Percentiles rank a stretch among this genome's conserved stretches.
Evolutionary conservation across 805 yeast genomes (phyloP).

Genomic region (Candida insectorum): DNA sequence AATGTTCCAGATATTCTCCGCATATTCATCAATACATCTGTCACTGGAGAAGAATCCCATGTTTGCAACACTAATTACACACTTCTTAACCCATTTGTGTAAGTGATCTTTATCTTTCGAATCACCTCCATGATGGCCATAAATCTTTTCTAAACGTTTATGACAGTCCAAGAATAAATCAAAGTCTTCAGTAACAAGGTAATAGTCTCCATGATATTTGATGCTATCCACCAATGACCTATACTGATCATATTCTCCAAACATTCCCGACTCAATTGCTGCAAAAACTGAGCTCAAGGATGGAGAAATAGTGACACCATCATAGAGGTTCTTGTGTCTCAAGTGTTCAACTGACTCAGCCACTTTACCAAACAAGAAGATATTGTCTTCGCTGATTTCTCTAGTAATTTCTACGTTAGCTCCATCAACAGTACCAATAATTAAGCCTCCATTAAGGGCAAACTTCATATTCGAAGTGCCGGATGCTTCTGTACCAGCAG

Average conservation of each 20-base stretch:
- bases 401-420: constrained; percentile 94
- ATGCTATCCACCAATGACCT: constrained; percentile 66
- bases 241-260: constrained; percentile 70
- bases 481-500: constrained; percentile 96
- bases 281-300: constrained; percentile 60
- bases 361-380: constrained; percentile 86
- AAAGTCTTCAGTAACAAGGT: constrained; percentile 85
- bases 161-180: constrained; percentile 85
- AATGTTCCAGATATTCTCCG: constrained; percentile 88
- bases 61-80: constrained; percentile 78
- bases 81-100: constrained; percentile 69
- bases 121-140: constrained; percentile 43
- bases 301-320: constrained; percentile 57
- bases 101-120: constrained; percentile 50
- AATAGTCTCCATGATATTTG: constrained; percentile 74
- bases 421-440: constrained; percentile 95
- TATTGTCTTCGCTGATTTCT: constrained; percentile 90
- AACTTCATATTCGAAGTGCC: constrained; percentile 97
- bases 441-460: constrained; percentile 89
- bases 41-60: constrained; percentile 93
- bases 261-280: constrained; percentile 63
- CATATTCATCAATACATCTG: constrained; percentile 87
- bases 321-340: constrained; percentile 68
- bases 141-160: constrained; percentile 68
- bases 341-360: constrained; percentile 87